phyloP scores from a whole-genome alignment of 2,329 filamentous ascomycete species.

The Ilyonectria sp. region DNA sequence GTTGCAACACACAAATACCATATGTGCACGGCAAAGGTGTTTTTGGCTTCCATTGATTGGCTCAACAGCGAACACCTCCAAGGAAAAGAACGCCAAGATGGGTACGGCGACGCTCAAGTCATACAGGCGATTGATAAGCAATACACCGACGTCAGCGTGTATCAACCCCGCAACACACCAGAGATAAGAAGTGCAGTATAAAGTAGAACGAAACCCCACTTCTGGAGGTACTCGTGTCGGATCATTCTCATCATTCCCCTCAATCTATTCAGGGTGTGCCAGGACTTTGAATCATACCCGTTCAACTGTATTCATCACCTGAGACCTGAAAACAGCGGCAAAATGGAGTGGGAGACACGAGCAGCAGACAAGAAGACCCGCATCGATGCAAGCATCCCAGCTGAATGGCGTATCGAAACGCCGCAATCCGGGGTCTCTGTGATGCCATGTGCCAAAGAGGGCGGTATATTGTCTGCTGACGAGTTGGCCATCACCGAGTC shows the following conservation, averaged over 20 bases:
- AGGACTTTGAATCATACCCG: background rate
- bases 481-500: conserved; percentile 71
- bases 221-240: background rate
- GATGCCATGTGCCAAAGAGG: conserved; percentile 24
- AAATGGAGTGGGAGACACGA: conserved; percentile 23
- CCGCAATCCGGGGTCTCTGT: conserved; percentile 9
- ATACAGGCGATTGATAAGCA: background rate
- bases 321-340: background rate
- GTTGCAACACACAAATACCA: too few relatives aligned
- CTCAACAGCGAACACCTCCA: too few relatives aligned
- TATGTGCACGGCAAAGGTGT: too few relatives aligned
- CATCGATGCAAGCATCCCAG: conserved; percentile 27
- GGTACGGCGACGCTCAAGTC: too few relatives aligned
- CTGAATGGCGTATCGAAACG: conserved; percentile 28
- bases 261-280: background rate
- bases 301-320: background rate
- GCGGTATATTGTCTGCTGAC: conserved; percentile 64
- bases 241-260: background rate
- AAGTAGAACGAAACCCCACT: background rate
- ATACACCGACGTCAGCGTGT: background rate
- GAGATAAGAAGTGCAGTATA: background rate
- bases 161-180: background rate
- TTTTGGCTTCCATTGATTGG: too few relatives aligned
- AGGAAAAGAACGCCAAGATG: too few relatives aligned
- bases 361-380: conserved; percentile 30